Evolutionary conservation across 2,329 filamentous ascomycete species (phyloP).

Genomic region (Hypoxylon sp.): DNA sequence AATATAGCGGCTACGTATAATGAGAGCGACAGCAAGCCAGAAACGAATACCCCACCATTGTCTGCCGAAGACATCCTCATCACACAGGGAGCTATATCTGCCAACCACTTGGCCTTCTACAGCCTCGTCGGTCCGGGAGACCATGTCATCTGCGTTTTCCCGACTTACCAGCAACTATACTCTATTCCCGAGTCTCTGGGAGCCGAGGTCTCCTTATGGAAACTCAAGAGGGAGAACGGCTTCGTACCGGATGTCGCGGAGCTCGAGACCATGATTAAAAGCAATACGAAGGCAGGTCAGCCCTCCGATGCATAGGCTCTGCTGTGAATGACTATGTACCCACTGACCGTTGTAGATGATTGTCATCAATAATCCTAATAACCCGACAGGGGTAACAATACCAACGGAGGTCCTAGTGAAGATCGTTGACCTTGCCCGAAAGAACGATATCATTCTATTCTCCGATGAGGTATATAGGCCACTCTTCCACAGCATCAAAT

Average conservation of each 20-base stretch:
- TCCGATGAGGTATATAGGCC: constrained; percentile 89
- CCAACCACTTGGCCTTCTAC: constrained; percentile 87
- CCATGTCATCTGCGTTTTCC: constrained; percentile 89
- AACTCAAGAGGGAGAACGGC: constrained; percentile 72
- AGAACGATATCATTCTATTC: constrained; percentile 76
- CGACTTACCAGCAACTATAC: constrained; percentile 90
- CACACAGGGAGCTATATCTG: constrained; percentile 84
- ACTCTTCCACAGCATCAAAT: constrained; percentile 77
- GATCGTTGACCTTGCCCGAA: constrained; percentile 74
- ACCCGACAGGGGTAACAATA: constrained; percentile 82
- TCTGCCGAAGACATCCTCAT: constrained; percentile 76
- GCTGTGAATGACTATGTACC: too few relatives aligned
- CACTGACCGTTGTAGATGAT: constrained; percentile 60
- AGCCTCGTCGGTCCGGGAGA: constrained; percentile 79
- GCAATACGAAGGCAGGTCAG: constrained; percentile 77
- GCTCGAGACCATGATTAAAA: constrained; percentile 74
- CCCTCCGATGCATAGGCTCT: too few relatives aligned
- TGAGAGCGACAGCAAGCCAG: constrained; percentile 55
- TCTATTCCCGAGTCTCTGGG: constrained; percentile 80
- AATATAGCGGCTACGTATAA: constrained; percentile 77
- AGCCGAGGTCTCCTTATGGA: constrained; percentile 84
- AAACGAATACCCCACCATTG: constrained; percentile 34
- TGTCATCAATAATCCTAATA: constrained; percentile 80
- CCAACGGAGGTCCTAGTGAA: constrained; percentile 71
- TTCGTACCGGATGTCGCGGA: constrained; percentile 78